Evolutionary conservation across 768 basidiomycete genomes (phyloP).

Genomic region (Chalciporus piperatus): DNA sequence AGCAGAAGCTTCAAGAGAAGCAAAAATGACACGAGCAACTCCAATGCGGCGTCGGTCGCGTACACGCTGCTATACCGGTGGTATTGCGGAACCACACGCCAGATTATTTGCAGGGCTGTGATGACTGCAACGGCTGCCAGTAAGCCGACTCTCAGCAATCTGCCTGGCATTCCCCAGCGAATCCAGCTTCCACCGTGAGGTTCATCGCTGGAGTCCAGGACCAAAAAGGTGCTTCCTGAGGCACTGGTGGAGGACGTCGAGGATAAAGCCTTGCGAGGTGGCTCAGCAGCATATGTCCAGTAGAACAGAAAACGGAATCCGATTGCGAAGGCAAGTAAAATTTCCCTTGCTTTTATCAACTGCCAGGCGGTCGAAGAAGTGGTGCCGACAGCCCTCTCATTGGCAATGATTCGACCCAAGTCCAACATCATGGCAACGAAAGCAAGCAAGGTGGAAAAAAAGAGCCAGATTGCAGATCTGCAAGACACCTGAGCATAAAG

Average conservation of each 20-base stretch:
- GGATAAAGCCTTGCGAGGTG: constrained; percentile 38
- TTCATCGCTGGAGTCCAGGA: constrained; percentile 13
- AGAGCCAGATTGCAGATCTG: constrained; percentile 52
- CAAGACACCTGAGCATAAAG: constrained; percentile 1
- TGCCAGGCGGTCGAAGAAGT: constrained; percentile 24
- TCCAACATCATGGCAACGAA: constrained; percentile 66
- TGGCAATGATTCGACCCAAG: constrained; percentile 50
- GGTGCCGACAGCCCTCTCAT: constrained; percentile 30
- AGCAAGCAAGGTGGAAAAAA: constrained; percentile 53
- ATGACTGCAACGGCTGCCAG: constrained; percentile 45
- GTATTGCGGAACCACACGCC: constrained; percentile 48
- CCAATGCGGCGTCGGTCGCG: constrained; percentile 52
- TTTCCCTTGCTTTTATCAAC: constrained; percentile 53
- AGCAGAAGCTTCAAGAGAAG: constrained; percentile 62
- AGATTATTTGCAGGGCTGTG: constrained; percentile 58
- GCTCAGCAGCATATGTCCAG: constrained; percentile 62
- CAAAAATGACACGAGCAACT: constrained; percentile 55
- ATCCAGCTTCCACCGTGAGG: constrained; percentile 62
- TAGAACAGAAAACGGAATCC: constrained; percentile 64
- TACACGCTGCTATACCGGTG: constrained; percentile 47
- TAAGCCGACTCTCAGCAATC: constrained; percentile 49
- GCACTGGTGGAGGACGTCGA: constrained; percentile 28
- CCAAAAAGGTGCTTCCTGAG: constrained; percentile 13
- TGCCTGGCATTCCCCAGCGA: constrained; percentile 59
- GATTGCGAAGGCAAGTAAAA: constrained; percentile 53